Conservation (phyloP, 345 rosid genomes). For the Raphanus sativus region DNA sequence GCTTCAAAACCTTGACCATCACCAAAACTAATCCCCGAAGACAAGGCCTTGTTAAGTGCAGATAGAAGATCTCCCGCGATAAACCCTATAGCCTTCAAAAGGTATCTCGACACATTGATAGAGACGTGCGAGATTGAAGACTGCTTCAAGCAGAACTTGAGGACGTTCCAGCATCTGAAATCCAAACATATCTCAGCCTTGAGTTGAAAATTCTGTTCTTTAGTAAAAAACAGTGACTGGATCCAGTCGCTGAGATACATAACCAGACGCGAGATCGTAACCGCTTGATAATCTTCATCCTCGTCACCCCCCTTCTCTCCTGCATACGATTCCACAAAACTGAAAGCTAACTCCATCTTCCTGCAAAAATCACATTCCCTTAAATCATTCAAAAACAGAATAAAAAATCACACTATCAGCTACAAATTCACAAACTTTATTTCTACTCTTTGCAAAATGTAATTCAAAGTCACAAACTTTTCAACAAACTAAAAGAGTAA, state of each 20-base stretch:
- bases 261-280: slow-evolving; percentile 55
- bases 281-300: slow-evolving; percentile 60
- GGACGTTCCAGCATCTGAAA: slow-evolving; percentile 75
- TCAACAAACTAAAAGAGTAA: background rate
- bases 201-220: slow-evolving; percentile 44
- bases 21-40: slow-evolving; percentile 28
- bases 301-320: slow-evolving; percentile 36
- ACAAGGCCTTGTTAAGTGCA: slow-evolving; percentile 31
- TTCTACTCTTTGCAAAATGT: background rate
- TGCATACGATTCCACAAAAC: slow-evolving; percentile 40
- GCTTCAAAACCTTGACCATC: slow-evolving; percentile 51
- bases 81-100: slow-evolving; percentile 54
- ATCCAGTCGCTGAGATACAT: slow-evolving; percentile 77
- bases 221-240: slow-evolving; percentile 55
- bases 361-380: slow-evolving; percentile 45
- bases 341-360: slow-evolving; percentile 67
- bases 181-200: slow-evolving; percentile 50
- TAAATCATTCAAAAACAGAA: background rate
- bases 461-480: slow-evolving; percentile 9
- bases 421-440: background rate
- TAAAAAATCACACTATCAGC: background rate
- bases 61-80: slow-evolving; percentile 46
- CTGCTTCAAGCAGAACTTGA: slow-evolving; percentile 71
- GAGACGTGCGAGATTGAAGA: slow-evolving; percentile 55
- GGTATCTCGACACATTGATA: slow-evolving; percentile 51